Evolutionary conservation across 495 filamentous ascomycete species (phyloP).

Genomic region (Penicillium verhagenii): DNA sequence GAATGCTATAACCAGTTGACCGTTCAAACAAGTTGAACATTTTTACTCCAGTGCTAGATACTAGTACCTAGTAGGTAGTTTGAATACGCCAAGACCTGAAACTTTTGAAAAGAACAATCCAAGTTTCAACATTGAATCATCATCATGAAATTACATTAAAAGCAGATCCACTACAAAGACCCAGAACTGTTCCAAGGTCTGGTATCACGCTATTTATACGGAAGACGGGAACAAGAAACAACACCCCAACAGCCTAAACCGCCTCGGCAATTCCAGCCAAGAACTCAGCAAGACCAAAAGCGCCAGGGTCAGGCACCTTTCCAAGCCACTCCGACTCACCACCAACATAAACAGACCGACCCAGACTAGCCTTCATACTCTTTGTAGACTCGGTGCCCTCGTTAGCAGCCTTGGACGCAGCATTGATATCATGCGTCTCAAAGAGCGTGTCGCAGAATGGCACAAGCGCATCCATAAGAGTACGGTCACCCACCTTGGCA

Average conservation of each 20-base stretch:
- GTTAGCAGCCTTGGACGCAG: conserved; percentile 72
- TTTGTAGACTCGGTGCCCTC: conserved; percentile 79
- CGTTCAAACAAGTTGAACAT: too few relatives aligned
- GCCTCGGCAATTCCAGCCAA: conserved; percentile 72
- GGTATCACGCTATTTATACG: conserved; percentile 14
- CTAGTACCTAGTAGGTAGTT: too few relatives aligned
- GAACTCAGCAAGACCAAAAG: conserved; percentile 79
- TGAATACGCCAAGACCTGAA: too few relatives aligned
- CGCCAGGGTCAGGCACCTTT: conserved; percentile 88
- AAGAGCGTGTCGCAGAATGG: conserved; percentile 78
- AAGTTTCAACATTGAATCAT: too few relatives aligned
- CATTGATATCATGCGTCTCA: conserved; percentile 58
- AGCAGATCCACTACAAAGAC: conserved; percentile 3
- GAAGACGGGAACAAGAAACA: background rate
- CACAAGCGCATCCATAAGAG: conserved; percentile 83
- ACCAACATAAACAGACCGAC: conserved; percentile 88
- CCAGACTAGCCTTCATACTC: conserved; percentile 86
- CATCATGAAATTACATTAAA: conserved; percentile 30
- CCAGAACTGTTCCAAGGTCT: background rate
- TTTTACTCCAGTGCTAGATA: too few relatives aligned
- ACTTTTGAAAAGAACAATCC: too few relatives aligned
- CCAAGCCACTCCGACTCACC: conserved; percentile 70
- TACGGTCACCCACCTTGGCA: conserved; percentile 83
- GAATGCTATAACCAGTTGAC: too few relatives aligned
- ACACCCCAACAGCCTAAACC: conserved; percentile 4